A percentile compares a stretch with the other conserved stretches of the same genome.
phyloP scores from a whole-genome alignment of 31 red algal genomes.

The Asparagopsis taxiformis region DNA sequence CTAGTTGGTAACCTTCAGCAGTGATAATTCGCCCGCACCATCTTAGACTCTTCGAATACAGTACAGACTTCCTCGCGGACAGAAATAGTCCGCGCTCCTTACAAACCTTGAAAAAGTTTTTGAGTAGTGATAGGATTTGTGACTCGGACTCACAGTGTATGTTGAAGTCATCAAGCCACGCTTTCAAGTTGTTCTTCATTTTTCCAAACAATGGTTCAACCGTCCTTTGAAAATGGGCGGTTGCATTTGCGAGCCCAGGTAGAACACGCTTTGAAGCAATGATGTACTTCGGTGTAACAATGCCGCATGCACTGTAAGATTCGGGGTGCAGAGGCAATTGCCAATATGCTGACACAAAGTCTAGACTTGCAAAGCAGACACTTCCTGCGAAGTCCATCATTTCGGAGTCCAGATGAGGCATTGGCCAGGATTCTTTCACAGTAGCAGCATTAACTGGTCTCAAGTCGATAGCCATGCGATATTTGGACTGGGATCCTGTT shows the following conservation, averaged over 20 bases:
- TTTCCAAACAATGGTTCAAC: constrained; percentile 4
- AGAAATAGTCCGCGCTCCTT: constrained; percentile 1
- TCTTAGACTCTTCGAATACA: constrained; percentile 12
- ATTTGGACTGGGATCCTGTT: constrained; percentile 7
- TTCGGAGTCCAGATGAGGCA: constrained; percentile 26
- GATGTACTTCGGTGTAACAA: constrained; percentile 1
- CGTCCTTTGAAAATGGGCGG: constrained; percentile 2
- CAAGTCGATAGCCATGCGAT: constrained; percentile 19
- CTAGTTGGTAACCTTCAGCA: constrained; percentile 8
- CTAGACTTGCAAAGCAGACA: constrained; percentile 13
- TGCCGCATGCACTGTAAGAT: background rate
- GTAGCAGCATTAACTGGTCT: constrained; percentile 35
- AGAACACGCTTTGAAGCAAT: constrained; percentile 8
- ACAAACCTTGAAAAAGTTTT: constrained; percentile 21
- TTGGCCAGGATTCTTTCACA: constrained; percentile 21
- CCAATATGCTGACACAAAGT: constrained; percentile 36
- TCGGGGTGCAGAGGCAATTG: constrained; percentile 23
- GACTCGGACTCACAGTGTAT: constrained; percentile 6
- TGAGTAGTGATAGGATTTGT: background rate
- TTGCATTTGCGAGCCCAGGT: constrained; percentile 11
- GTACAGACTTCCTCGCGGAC: constrained; percentile 12
- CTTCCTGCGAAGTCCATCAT: constrained; percentile 13
- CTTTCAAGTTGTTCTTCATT: constrained; percentile 12
- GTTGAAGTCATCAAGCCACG: constrained; percentile 30
- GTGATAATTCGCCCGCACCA: constrained; percentile 30